Base-by-base conservation (phyloP, 2,329 filamentous ascomycete genomes). In the Penicillium sp. region DNA sequence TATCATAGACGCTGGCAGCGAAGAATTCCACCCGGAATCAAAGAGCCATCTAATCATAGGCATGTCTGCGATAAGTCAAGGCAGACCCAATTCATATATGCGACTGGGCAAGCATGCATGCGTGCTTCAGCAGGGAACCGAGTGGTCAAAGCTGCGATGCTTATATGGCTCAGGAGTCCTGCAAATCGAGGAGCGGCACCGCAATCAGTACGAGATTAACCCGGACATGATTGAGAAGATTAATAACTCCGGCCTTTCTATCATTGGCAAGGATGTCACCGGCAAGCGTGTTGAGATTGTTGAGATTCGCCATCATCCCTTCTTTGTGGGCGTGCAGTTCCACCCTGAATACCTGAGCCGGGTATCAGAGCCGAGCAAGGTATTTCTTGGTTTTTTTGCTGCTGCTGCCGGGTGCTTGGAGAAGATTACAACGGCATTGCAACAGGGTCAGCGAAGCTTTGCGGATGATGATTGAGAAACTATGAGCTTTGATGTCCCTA, bases 171-270 rank as follows among this genome's bases (percentile, higher is more conserved):
- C 53, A 9, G 74, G 77, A 2, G 76, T 67, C 46, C 57, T 74
- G 1, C 71, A 78, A 16, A 81, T 88, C 40, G 74, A 81, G 55
- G 91, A 96, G 78, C 84, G 91, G 47, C 91, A 96, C 73, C 85
- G 91, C 56, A 91, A 96, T 74, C 84, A 91, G 35, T 96, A 96
- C 70, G 91, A 96, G 76, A 89, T 96, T 61, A 96, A 96, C 75
- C 91, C 91, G 0, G 82, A 84, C 10, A 87, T 87, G 67, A 84
- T 95, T 48, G 84, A 87, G 4, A 75, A 76, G 30, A 79, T 96
- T 3, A 81, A 90, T 60, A 75, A 82, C 42, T 84, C 81, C 5
- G 91, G 91, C 0, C 78, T 96, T 30, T 77, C 80, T 39, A 92
- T 95, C 67, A 81, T 92, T 55, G 89, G 88, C 60, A 91, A 91